Evolutionary conservation across 805 yeast genomes (phyloP).

Genomic region (Saccharomycopsis schoenii): DNA sequence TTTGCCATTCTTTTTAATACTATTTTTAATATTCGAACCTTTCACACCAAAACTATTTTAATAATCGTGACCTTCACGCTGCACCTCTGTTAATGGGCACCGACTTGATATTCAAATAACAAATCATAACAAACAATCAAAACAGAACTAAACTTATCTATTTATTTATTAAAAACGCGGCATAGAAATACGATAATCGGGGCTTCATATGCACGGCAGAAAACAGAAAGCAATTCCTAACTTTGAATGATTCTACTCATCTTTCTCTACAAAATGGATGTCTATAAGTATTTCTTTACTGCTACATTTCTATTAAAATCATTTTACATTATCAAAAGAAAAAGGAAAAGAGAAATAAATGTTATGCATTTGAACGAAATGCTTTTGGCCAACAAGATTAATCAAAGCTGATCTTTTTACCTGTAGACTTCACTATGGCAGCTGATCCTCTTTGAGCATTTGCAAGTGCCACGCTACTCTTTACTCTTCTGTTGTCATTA

Average conservation of each 20-base stretch:
- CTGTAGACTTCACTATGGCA: conserved; percentile 82
- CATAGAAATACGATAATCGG: neutral
- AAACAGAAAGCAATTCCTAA: neutral
- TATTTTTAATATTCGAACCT: neutral
- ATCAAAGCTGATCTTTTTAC: conserved; percentile 73
- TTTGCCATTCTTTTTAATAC: neutral
- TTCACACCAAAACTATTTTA: neutral
- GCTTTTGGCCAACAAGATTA: conserved; percentile 19
- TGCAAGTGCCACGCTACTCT: conserved; percentile 81
- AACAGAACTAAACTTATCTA: too few species aligned
- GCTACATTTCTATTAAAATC: too few species aligned
- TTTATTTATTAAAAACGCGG: too few species aligned
- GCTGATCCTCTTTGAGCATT: conserved; percentile 82
- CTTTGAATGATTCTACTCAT: too few species aligned
- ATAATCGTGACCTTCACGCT: too few species aligned
- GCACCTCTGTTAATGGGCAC: too few species aligned
- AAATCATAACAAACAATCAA: too few species aligned
- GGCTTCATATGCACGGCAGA: neutral
- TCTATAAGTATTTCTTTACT: too few species aligned
- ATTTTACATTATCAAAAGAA: neutral
- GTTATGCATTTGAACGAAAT: too few species aligned
- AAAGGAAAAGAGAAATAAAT: neutral
- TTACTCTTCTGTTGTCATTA: conserved; percentile 39
- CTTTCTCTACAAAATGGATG: too few species aligned
- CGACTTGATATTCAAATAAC: too few species aligned